Evolutionary conservation across 345 rosid genomes (phyloP).

Genomic region (Rhizophora apiculata): DNA sequence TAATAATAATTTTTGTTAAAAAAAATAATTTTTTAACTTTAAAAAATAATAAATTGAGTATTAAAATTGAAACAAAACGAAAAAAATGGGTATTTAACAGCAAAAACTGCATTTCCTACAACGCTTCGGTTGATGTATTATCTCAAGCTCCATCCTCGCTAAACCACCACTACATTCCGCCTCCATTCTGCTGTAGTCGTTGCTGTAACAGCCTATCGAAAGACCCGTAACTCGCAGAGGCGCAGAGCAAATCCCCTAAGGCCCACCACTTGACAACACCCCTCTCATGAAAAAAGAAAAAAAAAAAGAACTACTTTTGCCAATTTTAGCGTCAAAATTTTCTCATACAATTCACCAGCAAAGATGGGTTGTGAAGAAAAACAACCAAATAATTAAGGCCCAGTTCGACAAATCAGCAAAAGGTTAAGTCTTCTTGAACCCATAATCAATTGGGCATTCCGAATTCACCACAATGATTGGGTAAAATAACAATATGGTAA

Average conservation of each 20-base stretch:
- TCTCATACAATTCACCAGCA: neutral
- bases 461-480: neutral
- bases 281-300: conserved; percentile 6
- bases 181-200: conserved; percentile 21
- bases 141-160: too few relatives aligned
- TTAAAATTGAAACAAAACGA: too few relatives aligned
- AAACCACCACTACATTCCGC: too few relatives aligned
- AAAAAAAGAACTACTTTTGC: neutral
- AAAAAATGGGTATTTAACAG: too few relatives aligned
- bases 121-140: too few relatives aligned
- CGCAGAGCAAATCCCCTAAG: conserved; percentile 74
- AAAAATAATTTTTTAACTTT: too few relatives aligned
- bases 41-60: too few relatives aligned
- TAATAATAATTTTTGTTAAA: too few relatives aligned
- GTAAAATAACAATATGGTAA: neutral
- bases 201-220: conserved; percentile 60
- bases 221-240: conserved; percentile 55
- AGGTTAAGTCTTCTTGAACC: neutral
- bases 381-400: neutral
- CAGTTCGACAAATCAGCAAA: conserved; percentile 12
- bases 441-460: neutral
- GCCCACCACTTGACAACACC: conserved; percentile 33
- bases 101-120: too few relatives aligned
- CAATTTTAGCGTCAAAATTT: neutral
- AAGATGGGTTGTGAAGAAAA: neutral